Evolutionary conservation across 495 filamentous ascomycete genomes (phyloP).

Genomic region (Podospora appendiculata): DNA sequence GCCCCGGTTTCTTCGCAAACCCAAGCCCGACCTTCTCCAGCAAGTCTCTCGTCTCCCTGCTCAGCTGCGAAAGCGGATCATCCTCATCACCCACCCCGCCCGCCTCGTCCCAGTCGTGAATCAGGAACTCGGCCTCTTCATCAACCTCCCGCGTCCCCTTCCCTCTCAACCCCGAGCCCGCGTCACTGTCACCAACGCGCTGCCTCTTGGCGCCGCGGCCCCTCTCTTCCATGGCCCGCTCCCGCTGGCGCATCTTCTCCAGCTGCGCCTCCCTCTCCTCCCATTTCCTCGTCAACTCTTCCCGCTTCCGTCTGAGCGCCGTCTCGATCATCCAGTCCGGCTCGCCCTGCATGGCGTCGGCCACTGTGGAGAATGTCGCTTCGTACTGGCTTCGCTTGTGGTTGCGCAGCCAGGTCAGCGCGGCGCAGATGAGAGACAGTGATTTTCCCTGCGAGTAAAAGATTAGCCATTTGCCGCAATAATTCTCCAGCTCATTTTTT

Average conservation of each 20-base stretch:
- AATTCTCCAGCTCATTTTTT: no score
- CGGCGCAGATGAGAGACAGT: constrained; percentile 84
- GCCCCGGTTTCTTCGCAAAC: constrained; percentile 6
- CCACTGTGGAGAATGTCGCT: constrained; percentile 23
- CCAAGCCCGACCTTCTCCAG: constrained; percentile 50
- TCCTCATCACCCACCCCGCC: constrained; percentile 39
- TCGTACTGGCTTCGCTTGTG: constrained; percentile 65
- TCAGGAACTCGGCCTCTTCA: constrained; percentile 64
- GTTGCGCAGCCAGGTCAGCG: constrained; percentile 88
- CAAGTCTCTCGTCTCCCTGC: constrained; percentile 54
- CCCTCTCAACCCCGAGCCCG: constrained; percentile 13
- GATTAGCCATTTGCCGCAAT: neutral
- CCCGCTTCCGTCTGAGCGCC: constrained; percentile 54
- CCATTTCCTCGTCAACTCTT: constrained; percentile 56
- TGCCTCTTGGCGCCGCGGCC: constrained; percentile 24
- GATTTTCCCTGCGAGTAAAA: constrained; percentile 70
- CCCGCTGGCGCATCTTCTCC: constrained; percentile 58
- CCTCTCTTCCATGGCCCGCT: constrained; percentile 50
- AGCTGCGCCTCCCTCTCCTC: constrained; percentile 66
- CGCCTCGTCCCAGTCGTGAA: constrained; percentile 79
- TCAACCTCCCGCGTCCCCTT: constrained; percentile 30
- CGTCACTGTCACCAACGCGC: constrained; percentile 11
- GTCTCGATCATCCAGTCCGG: constrained; percentile 86
- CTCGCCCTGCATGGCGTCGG: constrained; percentile 55
- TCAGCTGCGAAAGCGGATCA: constrained; percentile 35